Evolutionary conservation across 192 early-diverging fungal species (phyloP), one percentile per base, ranked within the genome.

Genomic region (Spizellomyces sp.): DNA sequence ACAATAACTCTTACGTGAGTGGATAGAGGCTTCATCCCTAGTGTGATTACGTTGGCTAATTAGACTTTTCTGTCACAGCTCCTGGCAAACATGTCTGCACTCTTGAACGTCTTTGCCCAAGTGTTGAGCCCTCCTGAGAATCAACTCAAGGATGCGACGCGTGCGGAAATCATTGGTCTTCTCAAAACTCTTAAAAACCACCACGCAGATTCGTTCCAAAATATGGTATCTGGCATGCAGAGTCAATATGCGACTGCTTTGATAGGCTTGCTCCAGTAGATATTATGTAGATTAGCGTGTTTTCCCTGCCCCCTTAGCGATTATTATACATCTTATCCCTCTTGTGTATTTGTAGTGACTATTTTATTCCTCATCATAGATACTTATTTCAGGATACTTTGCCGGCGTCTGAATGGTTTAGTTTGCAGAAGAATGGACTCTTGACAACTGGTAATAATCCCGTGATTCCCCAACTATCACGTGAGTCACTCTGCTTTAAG

Each of bases 101-200:
- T 90, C 50, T 66, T 90, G n/a, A 74, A 77, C 45, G 77, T 87
- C 50, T 90, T 90, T 69, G 76, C 76, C 8, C 74, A 81, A 48
- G 89, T 88, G 7, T 64, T 90, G 43, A 73, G 82, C 36, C 71
- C 71, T 41, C 76, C 84, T 59, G 84, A 87, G 70, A 82, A 80
- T 21, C 87, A 90, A 77, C 77, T 90, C 48, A 81, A 76, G 57
- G 80, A 84, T 6, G 58, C 50, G 19, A 90, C 86, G 8, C 81
- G 85, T 42, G 69, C 77, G 15, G 79, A 86, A 63, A 77, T 90
- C 70, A 77, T 89, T 61, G 87, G 87, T 52, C 67, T 90, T 46
- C 73, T 89, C 45, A 76, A 79, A 61, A 85, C 80, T 4, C 65
- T 90, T 47, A 81, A 85, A 67, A 65, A 67, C 55, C 83, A 87